Evolutionary conservation across 106 monocot genomes (phyloP), one percentile per base, ranked within the genome.

Genomic region (Dendrobium nobile): DNA sequence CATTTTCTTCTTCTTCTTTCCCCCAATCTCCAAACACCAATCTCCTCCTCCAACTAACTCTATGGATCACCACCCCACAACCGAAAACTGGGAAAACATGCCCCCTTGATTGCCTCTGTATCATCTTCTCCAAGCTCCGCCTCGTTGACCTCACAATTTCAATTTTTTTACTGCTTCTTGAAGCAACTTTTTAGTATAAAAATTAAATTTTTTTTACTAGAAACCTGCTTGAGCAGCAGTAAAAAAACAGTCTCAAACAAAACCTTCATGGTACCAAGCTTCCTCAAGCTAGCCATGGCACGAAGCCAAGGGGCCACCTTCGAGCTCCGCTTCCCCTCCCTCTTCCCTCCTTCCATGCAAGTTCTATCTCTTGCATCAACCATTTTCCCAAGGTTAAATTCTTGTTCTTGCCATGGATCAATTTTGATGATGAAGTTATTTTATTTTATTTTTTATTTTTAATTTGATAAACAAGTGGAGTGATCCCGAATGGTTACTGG

Each of bases 71-170:
- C 51, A 13, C 51, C 51, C 51, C 15, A 13, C 51, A 51, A 2
- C 51, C 51, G 13, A 11, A 15, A 51, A 51, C 51, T 88, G 91
- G 90, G 79, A 84, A 44, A 85, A 86, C 0, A 84, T 88, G 82
- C 84, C 84, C 84, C 4, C 37, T 24, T 8, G 91, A 91, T 74
- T 91, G 91, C 82, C 61, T 88, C 42, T 33, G 75, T 5, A 74
- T 80, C 82, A 88, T 88, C 33, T 88, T 91, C 78, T 54, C 28
- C 26, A 54, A 72, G 2, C 80, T 91, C 15, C 75, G 80, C 73
- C 55, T 86, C 26, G 84, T 82, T 26, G 88, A 91, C 55, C 43
- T 84, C 31, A 77, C 86, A 31, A 31, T 31, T 31, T 31, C 31
- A 31, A 1, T 1, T 31, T 31, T 31, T 31, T 31, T 31, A 31